These are phyloP conservation scores for Xylaria digitata DNA, from an alignment of 2,329 filamentous ascomycete species.

Conservation along the genomic window DNA sequence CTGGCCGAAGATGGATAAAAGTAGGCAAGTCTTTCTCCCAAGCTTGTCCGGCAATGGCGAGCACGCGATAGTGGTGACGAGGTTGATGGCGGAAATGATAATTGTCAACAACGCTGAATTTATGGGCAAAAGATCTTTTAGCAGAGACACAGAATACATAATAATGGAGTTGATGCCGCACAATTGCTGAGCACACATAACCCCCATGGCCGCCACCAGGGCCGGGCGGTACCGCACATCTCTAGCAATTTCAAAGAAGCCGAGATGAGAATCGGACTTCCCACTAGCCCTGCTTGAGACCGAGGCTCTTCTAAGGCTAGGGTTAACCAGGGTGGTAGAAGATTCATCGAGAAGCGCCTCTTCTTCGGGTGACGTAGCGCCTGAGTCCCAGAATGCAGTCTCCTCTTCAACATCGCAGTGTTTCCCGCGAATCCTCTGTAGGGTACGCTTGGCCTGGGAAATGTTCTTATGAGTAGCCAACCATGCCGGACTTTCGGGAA, in stretches of 20 bases:
- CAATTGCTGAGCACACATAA: slow-evolving; percentile 93
- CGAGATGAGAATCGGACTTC: slow-evolving; percentile 57
- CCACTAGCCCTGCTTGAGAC: slow-evolving; percentile 41
- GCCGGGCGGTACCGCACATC: slow-evolving; percentile 77
- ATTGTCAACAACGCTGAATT: slow-evolving; percentile 88
- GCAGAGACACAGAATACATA: slow-evolving; percentile 96
- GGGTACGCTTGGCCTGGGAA: slow-evolving; percentile 70
- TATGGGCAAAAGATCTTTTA: slow-evolving; percentile 82
- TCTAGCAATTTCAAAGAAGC: slow-evolving; percentile 73
- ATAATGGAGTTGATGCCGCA: slow-evolving; percentile 97
- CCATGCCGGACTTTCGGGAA: slow-evolving; percentile 91
- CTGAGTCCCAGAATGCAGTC: slow-evolving; percentile 68
- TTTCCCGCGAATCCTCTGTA: slow-evolving; percentile 81
- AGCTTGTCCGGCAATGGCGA: slow-evolving; percentile 88
- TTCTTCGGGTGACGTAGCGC: slow-evolving; percentile 67
- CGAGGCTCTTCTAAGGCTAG: slow-evolving; percentile 43
- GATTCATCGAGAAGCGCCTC: slow-evolving; percentile 71
- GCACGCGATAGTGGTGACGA: slow-evolving; percentile 82
- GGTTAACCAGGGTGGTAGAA: slow-evolving; percentile 30
- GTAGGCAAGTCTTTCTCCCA: slow-evolving; percentile 85
- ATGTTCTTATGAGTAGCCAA: slow-evolving; percentile 75
- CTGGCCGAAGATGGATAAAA: slow-evolving; percentile 87
- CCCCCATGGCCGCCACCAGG: slow-evolving; percentile 84
- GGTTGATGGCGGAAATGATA: slow-evolving; percentile 85
- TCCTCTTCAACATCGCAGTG: slow-evolving; percentile 78